These are phyloP conservation scores for Delphinella strobiligena DNA, from an alignment of 2,329 filamentous ascomycete genomes.

Conservation along the genomic window DNA sequence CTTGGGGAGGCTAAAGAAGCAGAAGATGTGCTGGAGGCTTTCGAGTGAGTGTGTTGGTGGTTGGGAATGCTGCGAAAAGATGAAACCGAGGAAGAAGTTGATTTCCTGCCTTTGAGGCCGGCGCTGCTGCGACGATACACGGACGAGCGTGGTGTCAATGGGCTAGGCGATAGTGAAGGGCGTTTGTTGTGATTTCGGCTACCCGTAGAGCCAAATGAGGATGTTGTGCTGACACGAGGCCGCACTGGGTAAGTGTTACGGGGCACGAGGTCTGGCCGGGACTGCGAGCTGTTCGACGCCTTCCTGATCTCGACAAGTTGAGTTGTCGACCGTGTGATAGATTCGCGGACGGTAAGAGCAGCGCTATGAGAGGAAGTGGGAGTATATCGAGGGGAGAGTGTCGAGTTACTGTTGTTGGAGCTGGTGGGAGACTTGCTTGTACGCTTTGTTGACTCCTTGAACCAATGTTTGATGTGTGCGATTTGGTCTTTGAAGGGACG, in stretches of 20 bases:
- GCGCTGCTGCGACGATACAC: slow-evolving; percentile 62
- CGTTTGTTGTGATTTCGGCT: slow-evolving; percentile 40
- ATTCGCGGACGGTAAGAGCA: slow-evolving; percentile 9
- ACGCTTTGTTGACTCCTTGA: slow-evolving; percentile 54
- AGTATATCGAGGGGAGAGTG: slow-evolving; percentile 7
- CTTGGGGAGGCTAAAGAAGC: slow-evolving; percentile 45
- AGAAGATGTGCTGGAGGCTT: slow-evolving; percentile 85
- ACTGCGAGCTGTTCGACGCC: slow-evolving; percentile 1
- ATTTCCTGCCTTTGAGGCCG: slow-evolving; percentile 85
- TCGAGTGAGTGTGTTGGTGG: slow-evolving; percentile 69
- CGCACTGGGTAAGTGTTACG: slow-evolving; percentile 27
- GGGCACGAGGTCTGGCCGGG: slow-evolving; percentile 25
- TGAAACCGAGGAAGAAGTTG: slow-evolving; percentile 88
- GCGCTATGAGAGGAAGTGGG: slow-evolving; percentile 9
- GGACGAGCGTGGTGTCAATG: slow-evolving; percentile 76
- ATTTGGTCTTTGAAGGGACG: slow-evolving; percentile 55
- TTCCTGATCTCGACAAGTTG: slow-evolving; percentile 9
- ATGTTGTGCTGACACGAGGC: slow-evolving; percentile 31
- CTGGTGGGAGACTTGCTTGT: slow-evolving; percentile 41
- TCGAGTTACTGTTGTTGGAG: slow-evolving; percentile 4
- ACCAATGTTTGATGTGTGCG: slow-evolving; percentile 58
- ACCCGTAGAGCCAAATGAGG: slow-evolving; percentile 23
- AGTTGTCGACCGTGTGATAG: slow-evolving; percentile 23
- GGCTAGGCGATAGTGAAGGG: slow-evolving; percentile 74
- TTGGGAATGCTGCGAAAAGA: slow-evolving; percentile 85